phyloP scores from a whole-genome alignment of 2,329 filamentous ascomycete genomes.

The Stachybotrys chlorohalonatus region DNA sequence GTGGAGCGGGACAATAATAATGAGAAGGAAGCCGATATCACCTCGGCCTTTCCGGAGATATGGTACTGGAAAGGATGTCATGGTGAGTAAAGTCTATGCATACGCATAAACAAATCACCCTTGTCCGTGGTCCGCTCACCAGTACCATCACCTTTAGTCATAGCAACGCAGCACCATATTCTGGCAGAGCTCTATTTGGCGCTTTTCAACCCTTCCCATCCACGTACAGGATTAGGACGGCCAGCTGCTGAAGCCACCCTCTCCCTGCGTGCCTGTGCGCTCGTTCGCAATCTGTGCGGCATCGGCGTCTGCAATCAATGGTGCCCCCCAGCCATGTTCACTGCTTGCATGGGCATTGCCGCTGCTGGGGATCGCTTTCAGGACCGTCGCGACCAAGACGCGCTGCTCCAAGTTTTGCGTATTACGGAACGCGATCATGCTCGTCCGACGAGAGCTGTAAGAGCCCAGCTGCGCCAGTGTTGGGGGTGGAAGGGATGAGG shows the following conservation, averaged over 20 bases:
- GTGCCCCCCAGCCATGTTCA: conserved; percentile 47
- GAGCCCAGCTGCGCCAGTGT: not conserved
- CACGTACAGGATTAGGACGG: conserved; percentile 18
- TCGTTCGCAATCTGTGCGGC: conserved; percentile 47
- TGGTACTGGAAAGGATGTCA: not conserved
- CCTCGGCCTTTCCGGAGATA: not conserved
- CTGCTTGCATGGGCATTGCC: conserved; percentile 45
- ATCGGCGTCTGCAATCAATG: conserved; percentile 47
- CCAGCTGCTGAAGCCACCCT: conserved; percentile 24
- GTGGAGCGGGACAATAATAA: not conserved
- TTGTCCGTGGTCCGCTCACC: not conserved
- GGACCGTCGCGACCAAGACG: conserved; percentile 34
- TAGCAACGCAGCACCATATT: not conserved
- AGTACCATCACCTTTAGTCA: not conserved
- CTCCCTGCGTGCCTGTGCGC: conserved; percentile 14
- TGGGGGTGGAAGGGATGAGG: not conserved
- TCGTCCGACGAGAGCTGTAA: not conserved
- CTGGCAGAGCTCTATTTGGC: conserved; percentile 3
- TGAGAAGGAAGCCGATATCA: not conserved
- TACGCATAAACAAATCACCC: not conserved
- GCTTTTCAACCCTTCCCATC: conserved; percentile 36
- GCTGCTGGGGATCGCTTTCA: conserved; percentile 39
- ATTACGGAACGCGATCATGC: not conserved
- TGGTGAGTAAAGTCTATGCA: not conserved
- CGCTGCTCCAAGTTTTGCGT: conserved; percentile 34